These are phyloP conservation scores for Carnegiea gigantea DNA, from an alignment of 179 eudicot genomes.

Conservation along the genomic window DNA sequence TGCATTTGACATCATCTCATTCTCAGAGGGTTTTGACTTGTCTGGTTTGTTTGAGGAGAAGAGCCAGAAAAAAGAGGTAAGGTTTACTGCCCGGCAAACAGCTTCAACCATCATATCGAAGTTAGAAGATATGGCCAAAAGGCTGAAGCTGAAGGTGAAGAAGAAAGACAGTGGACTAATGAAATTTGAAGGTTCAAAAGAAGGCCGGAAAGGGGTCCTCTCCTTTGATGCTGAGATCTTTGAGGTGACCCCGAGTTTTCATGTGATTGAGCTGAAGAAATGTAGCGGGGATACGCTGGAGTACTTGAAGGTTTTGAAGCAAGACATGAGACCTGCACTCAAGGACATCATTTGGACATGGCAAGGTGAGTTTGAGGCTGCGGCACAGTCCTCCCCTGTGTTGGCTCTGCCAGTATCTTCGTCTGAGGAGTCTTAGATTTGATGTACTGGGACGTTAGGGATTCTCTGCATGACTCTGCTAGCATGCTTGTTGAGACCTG, in stretches of 20 bases:
- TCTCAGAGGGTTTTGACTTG: conserved; percentile 44
- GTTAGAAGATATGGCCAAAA: conserved; percentile 41
- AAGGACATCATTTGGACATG: conserved; percentile 51
- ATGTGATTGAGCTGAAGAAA: conserved; percentile 46
- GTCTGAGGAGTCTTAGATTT: conserved; percentile 5
- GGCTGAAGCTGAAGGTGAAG: conserved; percentile 37
- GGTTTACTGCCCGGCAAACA: conserved; percentile 33
- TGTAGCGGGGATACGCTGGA: conserved; percentile 40
- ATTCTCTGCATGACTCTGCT: too few relatives aligned
- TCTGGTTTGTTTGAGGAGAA: conserved; percentile 48
- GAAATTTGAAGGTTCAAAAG: conserved; percentile 37
- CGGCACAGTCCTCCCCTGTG: conserved; percentile 17
- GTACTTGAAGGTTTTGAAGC: conserved; percentile 38
- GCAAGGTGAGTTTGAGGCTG: conserved; percentile 42
- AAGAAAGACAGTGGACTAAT: conserved; percentile 41
- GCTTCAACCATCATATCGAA: conserved; percentile 38
- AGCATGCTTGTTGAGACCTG: background rate
- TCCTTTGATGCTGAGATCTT: conserved; percentile 44
- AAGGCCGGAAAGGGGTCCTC: conserved; percentile 46
- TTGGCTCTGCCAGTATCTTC: conserved; percentile 21
- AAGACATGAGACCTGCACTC: conserved; percentile 48
- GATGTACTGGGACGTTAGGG: background rate
- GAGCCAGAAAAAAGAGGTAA: conserved; percentile 43
- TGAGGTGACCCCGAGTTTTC: conserved; percentile 47
- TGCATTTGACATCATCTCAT: conserved; percentile 48